Conservation (phyloP, 2,329 filamentous ascomycete species). For the Lachnellula arida region DNA sequence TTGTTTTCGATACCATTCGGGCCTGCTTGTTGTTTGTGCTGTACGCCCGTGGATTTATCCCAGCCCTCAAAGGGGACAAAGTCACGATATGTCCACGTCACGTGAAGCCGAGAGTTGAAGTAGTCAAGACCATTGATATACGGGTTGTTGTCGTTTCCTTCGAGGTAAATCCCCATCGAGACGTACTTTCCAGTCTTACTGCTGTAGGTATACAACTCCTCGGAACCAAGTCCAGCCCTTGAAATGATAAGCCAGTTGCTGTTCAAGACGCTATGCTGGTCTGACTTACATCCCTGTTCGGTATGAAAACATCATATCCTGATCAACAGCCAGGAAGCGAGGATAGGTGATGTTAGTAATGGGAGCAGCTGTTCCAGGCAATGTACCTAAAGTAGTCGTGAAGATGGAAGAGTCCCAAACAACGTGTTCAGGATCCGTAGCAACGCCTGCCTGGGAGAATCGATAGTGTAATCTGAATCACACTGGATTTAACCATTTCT, state of each 20-base stretch:
- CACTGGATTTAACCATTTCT: no score
- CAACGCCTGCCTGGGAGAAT: no score
- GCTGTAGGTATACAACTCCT: constrained; percentile 22
- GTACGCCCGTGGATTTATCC: constrained; percentile 6
- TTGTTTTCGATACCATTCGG: constrained; percentile 28
- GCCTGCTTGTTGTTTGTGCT: constrained; percentile 28
- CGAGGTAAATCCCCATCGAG: constrained; percentile 23
- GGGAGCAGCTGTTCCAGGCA: constrained; percentile 19
- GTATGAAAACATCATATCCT: constrained; percentile 24
- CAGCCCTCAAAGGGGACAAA: constrained; percentile 12
- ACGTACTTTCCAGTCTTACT: constrained; percentile 17
- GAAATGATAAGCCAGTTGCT: neutral
- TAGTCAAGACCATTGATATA: constrained; percentile 27
- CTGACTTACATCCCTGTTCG: constrained; percentile 25
- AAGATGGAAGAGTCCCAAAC: constrained; percentile 19
- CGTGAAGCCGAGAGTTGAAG: constrained; percentile 15
- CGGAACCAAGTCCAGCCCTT: constrained; percentile 26
- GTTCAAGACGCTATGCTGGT: no score
- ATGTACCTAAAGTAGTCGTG: constrained; percentile 13
- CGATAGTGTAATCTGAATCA: no score
- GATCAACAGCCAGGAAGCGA: constrained; percentile 22
- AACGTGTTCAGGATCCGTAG: no score
- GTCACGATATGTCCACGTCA: constrained; percentile 28
- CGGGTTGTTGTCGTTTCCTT: constrained; percentile 22
- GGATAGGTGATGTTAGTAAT: constrained; percentile 26